Conservation (phyloP, 345 rosid genomes). For the Gossypium herbaceum region DNA sequence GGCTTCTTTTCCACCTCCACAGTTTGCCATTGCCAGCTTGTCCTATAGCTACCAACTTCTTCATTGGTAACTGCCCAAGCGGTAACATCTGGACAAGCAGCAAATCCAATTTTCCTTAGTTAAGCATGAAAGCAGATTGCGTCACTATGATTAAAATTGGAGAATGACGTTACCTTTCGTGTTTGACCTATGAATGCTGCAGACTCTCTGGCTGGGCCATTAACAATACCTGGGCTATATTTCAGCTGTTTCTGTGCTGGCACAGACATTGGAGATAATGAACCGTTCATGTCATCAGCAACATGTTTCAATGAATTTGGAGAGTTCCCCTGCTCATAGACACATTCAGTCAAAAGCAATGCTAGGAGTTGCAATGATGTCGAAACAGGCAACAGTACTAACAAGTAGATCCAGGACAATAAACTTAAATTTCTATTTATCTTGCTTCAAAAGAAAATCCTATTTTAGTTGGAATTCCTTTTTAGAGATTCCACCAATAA, state of each 20-base stretch:
- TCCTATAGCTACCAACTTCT: slow-evolving; percentile 57
- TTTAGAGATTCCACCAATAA: background rate
- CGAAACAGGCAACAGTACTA: background rate
- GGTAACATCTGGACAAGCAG: slow-evolving; percentile 75
- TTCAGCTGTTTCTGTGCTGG: slow-evolving; percentile 93
- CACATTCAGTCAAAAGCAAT: slow-evolving; percentile 9
- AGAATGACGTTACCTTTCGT: slow-evolving; percentile 49
- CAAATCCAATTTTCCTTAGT: slow-evolving; percentile 11
- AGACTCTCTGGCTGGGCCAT: slow-evolving; percentile 51
- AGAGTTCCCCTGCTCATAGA: slow-evolving; percentile 47
- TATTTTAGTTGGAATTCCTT: slow-evolving; percentile 2
- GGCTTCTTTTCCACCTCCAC: slow-evolving; percentile 99
- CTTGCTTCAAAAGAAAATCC: background rate
- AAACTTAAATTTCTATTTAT: slow-evolving; percentile 1
- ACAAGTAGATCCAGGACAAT: background rate
- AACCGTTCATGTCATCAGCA: slow-evolving; percentile 53
- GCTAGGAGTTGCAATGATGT: background rate
- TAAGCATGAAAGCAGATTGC: slow-evolving; percentile 9
- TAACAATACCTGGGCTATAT: slow-evolving; percentile 81
- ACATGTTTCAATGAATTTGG: slow-evolving; percentile 59
- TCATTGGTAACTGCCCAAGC: slow-evolving; percentile 62
- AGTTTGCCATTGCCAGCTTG: slow-evolving; percentile 66
- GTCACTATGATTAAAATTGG: background rate
- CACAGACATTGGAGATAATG: slow-evolving; percentile 65
- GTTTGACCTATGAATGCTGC: slow-evolving; percentile 64